phyloP scores from a whole-genome alignment of 2,329 filamentous ascomycete species.

The Thelonectria rubi region DNA sequence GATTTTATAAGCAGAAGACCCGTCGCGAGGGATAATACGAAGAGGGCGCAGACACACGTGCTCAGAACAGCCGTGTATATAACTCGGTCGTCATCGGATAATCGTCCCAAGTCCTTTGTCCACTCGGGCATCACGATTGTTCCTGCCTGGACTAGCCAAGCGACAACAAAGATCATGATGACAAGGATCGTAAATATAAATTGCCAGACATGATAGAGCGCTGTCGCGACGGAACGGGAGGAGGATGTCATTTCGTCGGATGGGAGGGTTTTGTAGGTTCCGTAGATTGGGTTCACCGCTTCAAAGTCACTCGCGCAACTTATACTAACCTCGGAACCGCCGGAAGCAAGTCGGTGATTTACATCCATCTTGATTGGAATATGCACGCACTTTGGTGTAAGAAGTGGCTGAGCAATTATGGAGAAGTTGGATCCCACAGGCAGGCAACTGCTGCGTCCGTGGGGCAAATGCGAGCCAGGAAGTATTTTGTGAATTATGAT shows the following conservation, averaged over 20 bases:
- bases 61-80: constrained; percentile 6
- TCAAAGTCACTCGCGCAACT: not conserved
- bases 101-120: constrained; percentile 24
- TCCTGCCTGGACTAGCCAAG: constrained; percentile 22
- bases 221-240: not conserved
- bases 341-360: not conserved
- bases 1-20: not conserved
- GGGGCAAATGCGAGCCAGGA: not conserved
- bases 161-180: constrained; percentile 15
- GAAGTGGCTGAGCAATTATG: not conserved
- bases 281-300: not conserved
- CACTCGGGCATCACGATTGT: constrained; percentile 27
- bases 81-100: constrained; percentile 8
- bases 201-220: not conserved
- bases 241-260: not conserved
- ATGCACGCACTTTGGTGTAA: not conserved
- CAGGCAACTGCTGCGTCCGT: not conserved
- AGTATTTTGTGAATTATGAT: not conserved
- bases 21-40: not conserved
- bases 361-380: not conserved
- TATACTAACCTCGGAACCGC: not conserved
- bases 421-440: not conserved
- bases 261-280: not conserved
- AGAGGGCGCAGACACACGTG: not conserved
- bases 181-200: constrained; percentile 15